Conservation (phyloP, 1,139 yeast genomes). For the Nakaseomyces delphensis region DNA sequence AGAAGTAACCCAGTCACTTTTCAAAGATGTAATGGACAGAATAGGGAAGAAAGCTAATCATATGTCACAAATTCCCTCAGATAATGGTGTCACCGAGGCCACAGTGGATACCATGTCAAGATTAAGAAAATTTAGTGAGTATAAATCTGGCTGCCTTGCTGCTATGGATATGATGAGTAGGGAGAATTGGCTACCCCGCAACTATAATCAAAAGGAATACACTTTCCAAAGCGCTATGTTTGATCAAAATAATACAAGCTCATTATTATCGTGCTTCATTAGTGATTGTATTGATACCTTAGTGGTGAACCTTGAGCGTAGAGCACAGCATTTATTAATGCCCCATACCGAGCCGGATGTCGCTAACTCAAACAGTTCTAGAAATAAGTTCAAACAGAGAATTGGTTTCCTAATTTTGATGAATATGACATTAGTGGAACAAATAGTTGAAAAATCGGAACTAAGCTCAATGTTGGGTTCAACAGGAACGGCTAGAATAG, state of each 20-base stretch:
- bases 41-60: constrained; percentile 45
- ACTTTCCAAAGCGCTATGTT: constrained; percentile 23
- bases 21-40: constrained; percentile 44
- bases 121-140: constrained; percentile 57
- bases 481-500: constrained; percentile 55
- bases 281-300: constrained; percentile 72
- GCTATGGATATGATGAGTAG: constrained; percentile 46
- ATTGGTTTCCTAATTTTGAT: constrained; percentile 65
- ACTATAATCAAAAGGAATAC: constrained; percentile 28
- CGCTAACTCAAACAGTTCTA: constrained; percentile 20
- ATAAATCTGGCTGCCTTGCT: constrained; percentile 43
- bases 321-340: constrained; percentile 39
- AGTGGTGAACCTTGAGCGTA: constrained; percentile 50
- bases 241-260: constrained; percentile 35
- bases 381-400: constrained; percentile 31
- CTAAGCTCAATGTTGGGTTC: constrained; percentile 48
- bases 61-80: constrained; percentile 43
- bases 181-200: constrained; percentile 65
- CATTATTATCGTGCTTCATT: constrained; percentile 52
- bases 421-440: constrained; percentile 67
- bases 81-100: constrained; percentile 59
- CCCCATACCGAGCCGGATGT: constrained; percentile 33
- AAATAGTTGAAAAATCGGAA: constrained; percentile 55
- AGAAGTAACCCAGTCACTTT: constrained; percentile 37
- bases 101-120: constrained; percentile 60